phyloP scores from a whole-genome alignment of 345 rosid species.

The Murraya paniculata region DNA sequence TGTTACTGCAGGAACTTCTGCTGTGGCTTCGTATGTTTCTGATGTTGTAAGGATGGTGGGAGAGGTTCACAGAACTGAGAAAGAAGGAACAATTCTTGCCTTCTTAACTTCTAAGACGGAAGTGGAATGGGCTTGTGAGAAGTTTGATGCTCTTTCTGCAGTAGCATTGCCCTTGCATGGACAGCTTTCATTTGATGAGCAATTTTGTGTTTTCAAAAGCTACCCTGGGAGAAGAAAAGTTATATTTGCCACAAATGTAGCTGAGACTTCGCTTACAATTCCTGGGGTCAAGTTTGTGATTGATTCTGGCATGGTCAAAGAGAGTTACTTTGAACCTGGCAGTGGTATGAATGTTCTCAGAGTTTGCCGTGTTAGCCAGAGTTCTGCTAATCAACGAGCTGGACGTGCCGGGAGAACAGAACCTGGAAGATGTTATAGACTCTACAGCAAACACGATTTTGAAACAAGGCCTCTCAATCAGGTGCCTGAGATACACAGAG shows the following conservation, averaged over 20 bases:
- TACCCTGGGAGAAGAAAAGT: conserved; percentile 74
- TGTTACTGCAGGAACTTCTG: conserved; percentile 34
- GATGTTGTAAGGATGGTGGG: conserved; percentile 58
- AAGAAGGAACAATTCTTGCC: conserved; percentile 81
- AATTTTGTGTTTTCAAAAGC: conserved; percentile 55
- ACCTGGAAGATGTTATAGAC: conserved; percentile 83
- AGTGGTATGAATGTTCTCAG: conserved; percentile 84
- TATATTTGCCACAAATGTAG: conserved; percentile 86
- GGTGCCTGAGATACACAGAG: conserved; percentile 87
- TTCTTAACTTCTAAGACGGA: conserved; percentile 89
- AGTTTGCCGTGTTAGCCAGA: conserved; percentile 67
- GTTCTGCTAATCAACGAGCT: conserved; percentile 89
- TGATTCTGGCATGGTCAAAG: conserved; percentile 86
- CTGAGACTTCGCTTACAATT: conserved; percentile 95
- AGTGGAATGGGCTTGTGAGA: conserved; percentile 92
- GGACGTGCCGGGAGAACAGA: conserved; percentile 98
- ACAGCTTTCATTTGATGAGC: conserved; percentile 73
- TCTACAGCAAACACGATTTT: conserved; percentile 55
- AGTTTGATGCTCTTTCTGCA: conserved; percentile 53
- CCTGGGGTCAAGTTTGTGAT: conserved; percentile 90
- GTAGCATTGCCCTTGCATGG: conserved; percentile 81
- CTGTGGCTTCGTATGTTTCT: conserved; percentile 54
- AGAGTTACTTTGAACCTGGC: conserved; percentile 67
- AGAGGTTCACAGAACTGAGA: conserved; percentile 58
- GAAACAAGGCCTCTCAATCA: conserved; percentile 59